Conservation (phyloP, 345 rosid genomes). For the Limnanthes douglasii region DNA sequence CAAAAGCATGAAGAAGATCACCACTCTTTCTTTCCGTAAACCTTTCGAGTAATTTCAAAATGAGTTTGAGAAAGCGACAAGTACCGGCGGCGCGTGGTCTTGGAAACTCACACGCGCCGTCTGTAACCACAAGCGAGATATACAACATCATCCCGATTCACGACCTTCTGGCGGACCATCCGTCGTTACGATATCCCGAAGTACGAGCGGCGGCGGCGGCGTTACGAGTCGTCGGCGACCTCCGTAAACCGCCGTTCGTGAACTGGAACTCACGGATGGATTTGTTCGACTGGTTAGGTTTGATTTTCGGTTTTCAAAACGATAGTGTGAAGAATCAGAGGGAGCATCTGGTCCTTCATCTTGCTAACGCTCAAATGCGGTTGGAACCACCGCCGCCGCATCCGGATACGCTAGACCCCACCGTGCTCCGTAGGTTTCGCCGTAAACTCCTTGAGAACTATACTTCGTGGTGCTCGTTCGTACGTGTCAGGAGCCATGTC, state of each 20-base stretch:
- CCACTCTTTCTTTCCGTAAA: too few species aligned
- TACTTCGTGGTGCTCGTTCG: constrained; percentile 63
- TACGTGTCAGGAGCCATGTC: constrained; percentile 27
- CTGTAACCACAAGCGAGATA: constrained; percentile 9
- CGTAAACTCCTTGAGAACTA: constrained; percentile 49
- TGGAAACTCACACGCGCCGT: constrained; percentile 15
- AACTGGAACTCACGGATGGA: constrained; percentile 34
- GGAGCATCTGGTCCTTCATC: constrained; percentile 81
- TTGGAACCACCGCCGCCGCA: constrained; percentile 28
- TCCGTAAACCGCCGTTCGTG: constrained; percentile 40
- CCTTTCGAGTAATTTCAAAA: too few species aligned
- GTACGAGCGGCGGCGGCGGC: constrained; percentile 64
- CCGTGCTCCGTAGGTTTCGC: constrained; percentile 45
- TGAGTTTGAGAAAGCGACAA: constrained; percentile 26
- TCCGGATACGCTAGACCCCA: constrained; percentile 39
- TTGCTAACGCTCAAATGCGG: constrained; percentile 86
- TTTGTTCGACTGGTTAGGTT: constrained; percentile 71
- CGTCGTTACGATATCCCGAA: constrained; percentile 58
- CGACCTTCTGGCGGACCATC: constrained; percentile 50
- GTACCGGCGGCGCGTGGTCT: constrained; percentile 17
- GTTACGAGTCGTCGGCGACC: constrained; percentile 37
- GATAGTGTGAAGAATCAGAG: constrained; percentile 78
- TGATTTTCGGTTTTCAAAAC: constrained; percentile 51
- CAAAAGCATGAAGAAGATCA: too few species aligned
- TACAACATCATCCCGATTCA: constrained; percentile 82